Conservation (phyloP, 2,329 filamentous ascomycete species). For the Penicillium sp. region DNA sequence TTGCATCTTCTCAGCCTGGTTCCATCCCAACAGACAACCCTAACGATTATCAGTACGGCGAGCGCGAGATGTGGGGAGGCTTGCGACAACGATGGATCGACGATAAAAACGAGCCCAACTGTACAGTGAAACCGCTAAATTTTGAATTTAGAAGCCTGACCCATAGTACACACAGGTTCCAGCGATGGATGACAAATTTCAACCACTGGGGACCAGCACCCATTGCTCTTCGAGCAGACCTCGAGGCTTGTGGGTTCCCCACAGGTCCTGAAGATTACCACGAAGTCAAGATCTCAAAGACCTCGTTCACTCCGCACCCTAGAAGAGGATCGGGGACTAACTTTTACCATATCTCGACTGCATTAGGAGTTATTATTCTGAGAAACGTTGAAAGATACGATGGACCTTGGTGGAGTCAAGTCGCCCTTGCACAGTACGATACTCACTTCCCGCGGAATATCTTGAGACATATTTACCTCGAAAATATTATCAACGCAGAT, state of each 20-base stretch:
- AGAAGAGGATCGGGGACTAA: neutral
- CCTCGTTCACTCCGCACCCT: neutral
- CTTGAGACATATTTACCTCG: neutral
- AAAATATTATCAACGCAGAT: neutral
- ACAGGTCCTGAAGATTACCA: neutral
- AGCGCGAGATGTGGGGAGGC: neutral
- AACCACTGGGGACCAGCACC: neutral
- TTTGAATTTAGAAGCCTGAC: neutral
- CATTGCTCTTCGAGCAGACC: neutral
- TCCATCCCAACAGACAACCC: neutral
- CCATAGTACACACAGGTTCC: neutral
- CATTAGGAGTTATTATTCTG: neutral
- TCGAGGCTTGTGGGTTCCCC: neutral
- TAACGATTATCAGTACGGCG: neutral
- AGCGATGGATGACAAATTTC: neutral
- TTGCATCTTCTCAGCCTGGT: neutral
- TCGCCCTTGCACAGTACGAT: neutral
- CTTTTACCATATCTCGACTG: neutral
- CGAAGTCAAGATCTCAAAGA: neutral
- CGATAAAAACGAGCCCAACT: neutral
- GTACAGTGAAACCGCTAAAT: neutral
- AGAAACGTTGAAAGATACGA: neutral
- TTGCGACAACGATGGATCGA: conserved; percentile 1
- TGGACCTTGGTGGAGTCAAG: neutral
- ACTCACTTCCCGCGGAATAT: neutral